Conservation (phyloP, 164 flowering plant genomes). For the Vitis amurensis region DNA sequence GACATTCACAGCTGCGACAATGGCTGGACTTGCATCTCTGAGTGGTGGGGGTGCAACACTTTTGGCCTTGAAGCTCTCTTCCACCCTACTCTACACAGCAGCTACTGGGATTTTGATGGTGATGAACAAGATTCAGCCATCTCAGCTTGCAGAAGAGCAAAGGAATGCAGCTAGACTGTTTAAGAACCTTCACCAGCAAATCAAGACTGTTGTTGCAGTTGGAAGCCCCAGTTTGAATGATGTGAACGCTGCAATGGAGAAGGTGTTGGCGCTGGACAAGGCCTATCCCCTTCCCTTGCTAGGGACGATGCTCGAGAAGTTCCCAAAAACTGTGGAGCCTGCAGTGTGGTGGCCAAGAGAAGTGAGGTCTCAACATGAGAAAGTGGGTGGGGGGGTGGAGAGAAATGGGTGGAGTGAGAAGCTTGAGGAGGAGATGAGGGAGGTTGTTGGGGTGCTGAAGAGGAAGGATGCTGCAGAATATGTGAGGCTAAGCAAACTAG, state of each 20-base stretch:
- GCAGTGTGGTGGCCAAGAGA: constrained; percentile 15
- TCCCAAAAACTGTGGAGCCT: constrained; percentile 9
- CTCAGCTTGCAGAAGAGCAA: constrained; percentile 23
- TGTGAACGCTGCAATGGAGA: constrained; percentile 10
- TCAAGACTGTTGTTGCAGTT: not conserved
- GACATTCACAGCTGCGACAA: constrained; percentile 5
- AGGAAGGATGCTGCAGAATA: constrained; percentile 36
- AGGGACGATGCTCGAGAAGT: constrained; percentile 17
- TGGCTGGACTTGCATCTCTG: constrained; percentile 8
- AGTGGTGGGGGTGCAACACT: not conserved
- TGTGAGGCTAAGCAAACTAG: constrained; percentile 28
- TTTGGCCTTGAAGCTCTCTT: constrained; percentile 12
- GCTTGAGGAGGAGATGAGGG: constrained; percentile 36
- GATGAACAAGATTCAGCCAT: constrained; percentile 23
- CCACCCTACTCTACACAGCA: constrained; percentile 7
- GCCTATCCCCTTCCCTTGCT: constrained; percentile 21
- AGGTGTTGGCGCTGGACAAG: constrained; percentile 15
- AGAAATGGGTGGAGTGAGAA: constrained; percentile 36
- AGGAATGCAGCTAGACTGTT: constrained; percentile 16
- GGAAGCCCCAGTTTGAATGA: not conserved
- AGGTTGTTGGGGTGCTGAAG: constrained; percentile 26
- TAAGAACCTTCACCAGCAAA: constrained; percentile 4
- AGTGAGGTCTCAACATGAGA: not conserved
- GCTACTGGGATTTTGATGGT: constrained; percentile 12
- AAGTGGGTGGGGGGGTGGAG: not conserved